These are phyloP conservation scores for Mentha longifolia DNA, from an alignment of 257 asterid species.

Conservation along the genomic window DNA sequence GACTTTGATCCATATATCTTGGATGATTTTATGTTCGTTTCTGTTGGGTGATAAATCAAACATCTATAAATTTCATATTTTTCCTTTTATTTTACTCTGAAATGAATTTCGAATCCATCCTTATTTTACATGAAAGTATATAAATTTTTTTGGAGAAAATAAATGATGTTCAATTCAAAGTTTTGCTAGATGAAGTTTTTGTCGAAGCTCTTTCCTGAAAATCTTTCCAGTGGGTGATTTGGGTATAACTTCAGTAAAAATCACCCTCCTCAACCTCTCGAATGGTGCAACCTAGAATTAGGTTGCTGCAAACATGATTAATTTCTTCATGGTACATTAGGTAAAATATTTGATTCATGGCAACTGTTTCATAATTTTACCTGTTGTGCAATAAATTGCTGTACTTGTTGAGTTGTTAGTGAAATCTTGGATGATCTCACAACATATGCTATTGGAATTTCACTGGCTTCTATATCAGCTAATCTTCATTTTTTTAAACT, in stretches of 20 bases:
- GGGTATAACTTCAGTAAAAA: constrained; percentile 31
- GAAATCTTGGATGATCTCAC: constrained; percentile 51
- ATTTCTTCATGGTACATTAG: not conserved
- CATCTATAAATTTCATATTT: no score
- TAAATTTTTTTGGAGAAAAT: no score
- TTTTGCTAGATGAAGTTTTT: not conserved
- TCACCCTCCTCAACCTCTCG: constrained; percentile 42
- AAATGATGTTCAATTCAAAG: not conserved
- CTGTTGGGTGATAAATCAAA: no score
- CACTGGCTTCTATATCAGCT: constrained; percentile 74
- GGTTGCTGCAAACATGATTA: no score
- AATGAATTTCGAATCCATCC: no score
- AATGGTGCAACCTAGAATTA: constrained; percentile 52
- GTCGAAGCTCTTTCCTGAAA: constrained; percentile 38
- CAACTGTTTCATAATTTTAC: not conserved
- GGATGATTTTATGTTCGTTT: no score
- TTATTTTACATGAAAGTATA: no score
- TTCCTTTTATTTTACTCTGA: no score
- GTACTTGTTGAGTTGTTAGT: constrained; percentile 31
- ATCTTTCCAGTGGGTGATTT: constrained; percentile 46
- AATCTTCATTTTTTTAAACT: constrained; percentile 37
- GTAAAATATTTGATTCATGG: no score
- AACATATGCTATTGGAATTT: constrained; percentile 70
- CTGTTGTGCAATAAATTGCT: constrained; percentile 42
- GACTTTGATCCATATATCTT: no score